Base-by-base conservation (phyloP, 768 basidiomycete species). In the Rubroboletus satanas region DNA sequence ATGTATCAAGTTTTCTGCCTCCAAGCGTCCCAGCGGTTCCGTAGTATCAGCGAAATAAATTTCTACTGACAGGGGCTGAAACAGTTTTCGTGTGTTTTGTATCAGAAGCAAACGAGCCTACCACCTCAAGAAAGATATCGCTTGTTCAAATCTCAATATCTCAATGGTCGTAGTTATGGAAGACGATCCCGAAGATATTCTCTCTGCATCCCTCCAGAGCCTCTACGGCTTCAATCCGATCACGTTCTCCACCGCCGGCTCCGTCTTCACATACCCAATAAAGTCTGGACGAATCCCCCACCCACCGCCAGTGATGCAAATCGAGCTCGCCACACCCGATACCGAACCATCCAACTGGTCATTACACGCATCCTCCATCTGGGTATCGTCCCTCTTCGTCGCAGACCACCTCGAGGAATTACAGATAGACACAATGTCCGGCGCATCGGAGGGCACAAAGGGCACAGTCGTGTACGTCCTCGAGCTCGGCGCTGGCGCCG, bases 301-400 rank as follows among this genome's bases (percentile, higher is more conserved):
- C 33, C 47, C 49, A 42, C 18, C 8, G n/a, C 48, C 55, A 39
- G 29, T 15, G 11, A 36, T 58, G 21, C 45, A 60, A 26, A 75
- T 88, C 47, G 73, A 74, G 0, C 69, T 89, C 41, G 64, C 66
- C 14, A 84, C 79, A 2, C 88, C 89, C 11, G 85, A 90, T 63
- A 85, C 88, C 11, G 72, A 78, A 11, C 73, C 84, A 21, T 74
- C 77, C 17, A 88, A 90, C 62, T 91, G 89, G 89, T 75, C 80
- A 1, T 69, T 91, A 3, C 88, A 92, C 54, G 90, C 89, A 2
- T 84, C 86, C 23, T 85, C 86, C 15, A 82, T 91, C 63, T 92
- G 88, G 90, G 71, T 76, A 7, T 78, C 89, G 6, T 81, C 88
- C 15, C 68, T 81, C 41, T 87, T 82, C 71, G 68, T 90, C 42